Percentiles rank a stretch among this genome's conserved stretches.
These are phyloP conservation scores for Aureobasidium sp. DNA, from an alignment of 2,329 filamentous ascomycete species.

Conservation along the genomic window DNA sequence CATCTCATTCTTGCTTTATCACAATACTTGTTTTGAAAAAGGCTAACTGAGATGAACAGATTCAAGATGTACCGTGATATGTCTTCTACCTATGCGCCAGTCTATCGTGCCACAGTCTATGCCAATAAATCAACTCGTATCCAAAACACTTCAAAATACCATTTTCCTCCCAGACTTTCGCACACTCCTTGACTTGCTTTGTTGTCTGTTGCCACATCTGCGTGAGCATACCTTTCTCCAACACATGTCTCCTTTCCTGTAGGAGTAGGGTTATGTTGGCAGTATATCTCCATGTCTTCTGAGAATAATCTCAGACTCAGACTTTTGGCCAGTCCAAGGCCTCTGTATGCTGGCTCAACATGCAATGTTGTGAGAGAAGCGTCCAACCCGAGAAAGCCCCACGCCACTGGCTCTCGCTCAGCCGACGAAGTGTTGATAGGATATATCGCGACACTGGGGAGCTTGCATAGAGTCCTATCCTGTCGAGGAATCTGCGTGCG, in stretches of 20 bases:
- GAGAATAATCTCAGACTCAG: conserved; percentile 51
- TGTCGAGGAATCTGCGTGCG: conserved; percentile 49
- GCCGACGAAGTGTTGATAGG: conserved; percentile 27
- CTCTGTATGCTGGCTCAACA: conserved; percentile 51
- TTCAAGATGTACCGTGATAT: not conserved
- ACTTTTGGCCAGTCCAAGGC: conserved; percentile 54
- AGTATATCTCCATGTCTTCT: conserved; percentile 38
- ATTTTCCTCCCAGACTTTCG: conserved; percentile 49
- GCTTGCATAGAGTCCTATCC: conserved; percentile 34
- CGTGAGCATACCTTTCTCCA: conserved; percentile 46
- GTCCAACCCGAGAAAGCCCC: conserved; percentile 56
- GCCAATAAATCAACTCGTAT: conserved; percentile 33
- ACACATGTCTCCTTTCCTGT: conserved; percentile 11
- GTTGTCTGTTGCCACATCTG: conserved; percentile 57
- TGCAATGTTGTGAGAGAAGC: conserved; percentile 54
- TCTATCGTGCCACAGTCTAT: conserved; percentile 7
- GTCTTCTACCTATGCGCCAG: not conserved
- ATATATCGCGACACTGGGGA: conserved; percentile 31
- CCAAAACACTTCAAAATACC: conserved; percentile 53
- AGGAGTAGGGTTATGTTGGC: not conserved
- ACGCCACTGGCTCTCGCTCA: conserved; percentile 49
- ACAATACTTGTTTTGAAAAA: not conserved
- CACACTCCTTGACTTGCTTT: conserved; percentile 53
- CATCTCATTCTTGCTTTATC: not conserved
- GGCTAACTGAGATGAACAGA: conserved; percentile 4